Evolutionary conservation across 2,329 filamentous ascomycete genomes (phyloP).

Genomic region (Curvularia hawaiiensis): DNA sequence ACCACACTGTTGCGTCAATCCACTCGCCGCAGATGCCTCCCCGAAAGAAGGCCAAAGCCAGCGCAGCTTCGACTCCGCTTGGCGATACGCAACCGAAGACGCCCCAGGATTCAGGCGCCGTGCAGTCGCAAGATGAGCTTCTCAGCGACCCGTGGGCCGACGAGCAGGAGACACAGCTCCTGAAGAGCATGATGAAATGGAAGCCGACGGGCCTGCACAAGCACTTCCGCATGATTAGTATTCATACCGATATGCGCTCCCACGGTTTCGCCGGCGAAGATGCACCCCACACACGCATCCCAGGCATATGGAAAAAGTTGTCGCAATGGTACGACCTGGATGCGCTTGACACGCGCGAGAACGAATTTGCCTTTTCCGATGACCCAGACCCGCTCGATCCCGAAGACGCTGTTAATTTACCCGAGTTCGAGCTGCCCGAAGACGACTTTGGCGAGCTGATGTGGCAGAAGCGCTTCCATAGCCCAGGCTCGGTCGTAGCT

Average conservation of each 20-base stretch:
- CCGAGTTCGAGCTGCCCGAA: constrained; percentile 51
- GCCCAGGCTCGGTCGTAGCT: constrained; percentile 29
- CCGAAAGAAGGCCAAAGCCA: constrained; percentile 68
- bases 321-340: constrained; percentile 82
- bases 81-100: constrained; percentile 49
- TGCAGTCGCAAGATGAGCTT: constrained; percentile 61
- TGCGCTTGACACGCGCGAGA: constrained; percentile 82
- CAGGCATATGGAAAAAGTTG: constrained; percentile 91
- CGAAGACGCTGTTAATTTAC: constrained; percentile 37
- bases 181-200: constrained; percentile 91
- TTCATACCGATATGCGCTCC: constrained; percentile 44
- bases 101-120: constrained; percentile 43
- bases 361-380: constrained; percentile 60
- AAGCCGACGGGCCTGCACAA: constrained; percentile 83
- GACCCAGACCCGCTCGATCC: constrained; percentile 58
- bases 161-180: constrained; percentile 89
- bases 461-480: constrained; percentile 49
- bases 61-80: constrained; percentile 62
- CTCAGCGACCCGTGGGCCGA: constrained; percentile 86
- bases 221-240: constrained; percentile 59
- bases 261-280: constrained; percentile 72
- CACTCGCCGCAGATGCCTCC: constrained; percentile 63
- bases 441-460: constrained; percentile 52
- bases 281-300: constrained; percentile 81
- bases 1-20: constrained; percentile 1